Evolutionary conservation across 495 filamentous ascomycete species (phyloP).

Genomic region (Entonaema liquescens): DNA sequence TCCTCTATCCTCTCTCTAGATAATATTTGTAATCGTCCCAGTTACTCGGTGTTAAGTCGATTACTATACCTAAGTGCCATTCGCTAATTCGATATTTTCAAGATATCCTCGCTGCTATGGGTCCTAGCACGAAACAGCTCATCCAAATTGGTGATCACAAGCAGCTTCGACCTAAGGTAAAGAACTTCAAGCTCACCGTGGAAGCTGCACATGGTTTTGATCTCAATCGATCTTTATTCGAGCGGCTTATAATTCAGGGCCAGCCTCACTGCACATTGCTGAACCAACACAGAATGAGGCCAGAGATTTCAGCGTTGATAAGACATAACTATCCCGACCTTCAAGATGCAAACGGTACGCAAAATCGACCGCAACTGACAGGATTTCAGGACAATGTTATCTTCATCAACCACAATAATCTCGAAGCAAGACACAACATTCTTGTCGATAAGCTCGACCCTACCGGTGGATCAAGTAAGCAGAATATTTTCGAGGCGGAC

Average conservation of each 20-base stretch:
- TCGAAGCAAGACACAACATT: slow-evolving; percentile 55
- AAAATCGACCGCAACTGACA: slow-evolving; percentile 56
- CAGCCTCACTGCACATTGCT: slow-evolving; percentile 64
- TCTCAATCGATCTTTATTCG: slow-evolving; percentile 76
- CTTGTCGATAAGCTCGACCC: slow-evolving; percentile 64
- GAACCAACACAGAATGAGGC: slow-evolving; percentile 76
- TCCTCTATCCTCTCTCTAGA: neutral
- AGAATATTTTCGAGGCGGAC: slow-evolving; percentile 73
- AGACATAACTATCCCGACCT: slow-evolving; percentile 73
- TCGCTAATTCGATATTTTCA: slow-evolving; percentile 35
- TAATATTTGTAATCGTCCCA: neutral
- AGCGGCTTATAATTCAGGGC: slow-evolving; percentile 67
- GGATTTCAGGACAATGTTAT: slow-evolving; percentile 71
- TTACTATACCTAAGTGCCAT: too few species aligned
- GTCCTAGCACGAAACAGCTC: slow-evolving; percentile 67
- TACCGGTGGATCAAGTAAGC: slow-evolving; percentile 60
- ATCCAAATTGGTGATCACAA: slow-evolving; percentile 82
- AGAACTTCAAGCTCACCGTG: slow-evolving; percentile 68
- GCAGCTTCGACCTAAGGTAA: slow-evolving; percentile 77
- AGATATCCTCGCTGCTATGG: slow-evolving; percentile 71
- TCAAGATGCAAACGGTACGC: slow-evolving; percentile 64
- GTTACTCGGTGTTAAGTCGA: neutral
- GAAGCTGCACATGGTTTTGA: slow-evolving; percentile 75
- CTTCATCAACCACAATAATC: slow-evolving; percentile 70
- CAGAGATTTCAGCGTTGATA: slow-evolving; percentile 72